Evolutionary conservation across 148 eudicot genomes (phyloP), one percentile per base, ranked within the genome.

Genomic region (Amaranthus hypochondriacus): DNA sequence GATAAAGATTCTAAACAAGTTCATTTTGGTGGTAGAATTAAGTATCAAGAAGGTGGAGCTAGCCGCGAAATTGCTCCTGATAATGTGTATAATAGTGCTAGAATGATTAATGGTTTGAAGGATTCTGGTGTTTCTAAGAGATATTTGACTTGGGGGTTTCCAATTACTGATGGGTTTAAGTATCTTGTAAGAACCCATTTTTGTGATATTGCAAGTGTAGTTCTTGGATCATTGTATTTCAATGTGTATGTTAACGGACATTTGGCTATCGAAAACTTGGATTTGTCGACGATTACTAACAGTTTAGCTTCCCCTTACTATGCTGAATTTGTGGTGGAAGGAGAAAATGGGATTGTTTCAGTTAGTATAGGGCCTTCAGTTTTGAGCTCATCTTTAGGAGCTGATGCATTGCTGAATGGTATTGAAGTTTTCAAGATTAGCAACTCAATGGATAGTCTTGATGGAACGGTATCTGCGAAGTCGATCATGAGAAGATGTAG

Each of bases 51-150:
- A 0, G 97, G 96, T 9, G 97, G 98, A 28, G 88, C 92, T 2
- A 90, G 91, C 60, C 91, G 97, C 5, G 96, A 92, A 73, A 89
- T 92, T 12, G 93, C 89, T 3, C 98, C 98, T 2, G 96, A 95
- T 85, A 90, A 87, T 81, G 90, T 95, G 7, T 95, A 92, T 79
- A 87, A 84, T 47, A 77, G 83, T 49, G 98, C 97, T 2, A 79
- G 98, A 73, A 83, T 84, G 66, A 83, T 92, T 43, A 68, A 68
- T 79, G 88, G 80, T 71, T 64, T 48, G 62, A 57, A 28, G 39
- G 39, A 76, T 75, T 60, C 80, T 14, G 63, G 56, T 1, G 66
- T 86, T 74, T 83, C 89, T 15, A 72, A 75, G 39, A 11, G 62
- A 63, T 85, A 83, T 60, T 81, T 95, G 77, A 81, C 83, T 2